phyloP scores from a whole-genome alignment of 768 basidiomycete species.

The Termitomyces eurrhizus region DNA sequence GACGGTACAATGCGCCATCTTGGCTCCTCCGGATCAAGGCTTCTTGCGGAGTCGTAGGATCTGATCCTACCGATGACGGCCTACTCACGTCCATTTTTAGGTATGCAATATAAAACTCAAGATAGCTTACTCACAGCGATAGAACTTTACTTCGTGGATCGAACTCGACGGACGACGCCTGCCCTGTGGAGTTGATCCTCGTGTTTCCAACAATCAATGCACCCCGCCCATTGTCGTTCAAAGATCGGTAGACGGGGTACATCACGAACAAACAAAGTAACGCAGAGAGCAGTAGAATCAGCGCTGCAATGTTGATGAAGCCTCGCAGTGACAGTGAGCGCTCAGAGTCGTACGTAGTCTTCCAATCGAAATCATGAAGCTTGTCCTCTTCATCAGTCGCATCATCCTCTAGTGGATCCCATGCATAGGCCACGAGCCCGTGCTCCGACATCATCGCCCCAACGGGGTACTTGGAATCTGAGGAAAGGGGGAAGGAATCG shows the following conservation, averaged over 20 bases:
- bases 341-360: slow-evolving; percentile 21
- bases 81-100: background rate
- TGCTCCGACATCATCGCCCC: slow-evolving; percentile 21
- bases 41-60: slow-evolving; percentile 15
- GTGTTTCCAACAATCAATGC: slow-evolving; percentile 53
- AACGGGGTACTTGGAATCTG: slow-evolving; percentile 65
- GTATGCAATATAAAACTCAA: background rate
- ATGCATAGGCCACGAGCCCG: slow-evolving; percentile 58
- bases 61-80: slow-evolving; percentile 3
- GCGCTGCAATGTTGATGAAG: slow-evolving; percentile 58
- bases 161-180: slow-evolving; percentile 41
- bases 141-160: slow-evolving; percentile 31
- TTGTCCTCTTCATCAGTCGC: slow-evolving; percentile 54
- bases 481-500: slow-evolving; percentile 46
- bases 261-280: slow-evolving; percentile 71
- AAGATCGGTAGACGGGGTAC: slow-evolving; percentile 61
- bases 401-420: slow-evolving; percentile 44
- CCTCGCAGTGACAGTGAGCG: slow-evolving; percentile 24
- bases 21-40: slow-evolving; percentile 28
- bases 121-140: slow-evolving; percentile 12
- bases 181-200: slow-evolving; percentile 61
- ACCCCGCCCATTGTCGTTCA: slow-evolving; percentile 30
- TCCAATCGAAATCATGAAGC: slow-evolving; percentile 47
- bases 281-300: slow-evolving; percentile 53
- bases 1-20: slow-evolving; percentile 48